phyloP scores from a whole-genome alignment of 805 yeast genomes.

The Grigorovia transvaalensis region DNA sequence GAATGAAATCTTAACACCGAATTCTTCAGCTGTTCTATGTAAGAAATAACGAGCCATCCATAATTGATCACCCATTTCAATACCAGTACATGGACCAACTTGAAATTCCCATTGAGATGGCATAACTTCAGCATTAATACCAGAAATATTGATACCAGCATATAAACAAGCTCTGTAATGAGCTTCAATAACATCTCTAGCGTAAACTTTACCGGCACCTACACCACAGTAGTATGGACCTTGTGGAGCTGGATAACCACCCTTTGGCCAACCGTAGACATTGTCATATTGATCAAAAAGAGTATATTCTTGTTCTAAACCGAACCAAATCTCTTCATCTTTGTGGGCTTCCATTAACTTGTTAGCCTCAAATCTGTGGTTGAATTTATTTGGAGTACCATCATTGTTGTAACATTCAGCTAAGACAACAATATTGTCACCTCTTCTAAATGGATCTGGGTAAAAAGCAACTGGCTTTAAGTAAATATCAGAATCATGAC shows the following conservation, averaged over 20 bases:
- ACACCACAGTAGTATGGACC: constrained; percentile 99
- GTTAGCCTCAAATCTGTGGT: constrained; percentile 96
- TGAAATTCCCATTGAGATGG: constrained; percentile 99
- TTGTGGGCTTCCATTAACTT: constrained; percentile 89
- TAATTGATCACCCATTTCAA: constrained; percentile 92
- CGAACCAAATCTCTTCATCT: constrained; percentile 86
- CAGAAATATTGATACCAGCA: constrained; percentile 84
- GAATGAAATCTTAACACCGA: constrained; percentile 95
- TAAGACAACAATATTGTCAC: constrained; percentile 89
- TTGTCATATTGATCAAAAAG: constrained; percentile 82
- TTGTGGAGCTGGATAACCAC: constrained; percentile 99
- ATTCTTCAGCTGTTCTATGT: constrained; percentile 95
- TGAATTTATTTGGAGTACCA: constrained; percentile 97
- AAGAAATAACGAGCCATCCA: constrained; percentile 93
- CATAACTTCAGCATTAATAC: constrained; percentile 99
- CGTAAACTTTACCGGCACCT: constrained; percentile 95
- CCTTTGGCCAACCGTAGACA: constrained; percentile 98
- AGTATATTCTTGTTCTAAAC: constrained; percentile 98
- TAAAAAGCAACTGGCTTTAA: constrained; percentile 91
- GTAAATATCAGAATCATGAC: constrained; percentile 90
- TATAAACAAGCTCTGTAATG: constrained; percentile 97
- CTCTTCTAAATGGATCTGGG: constrained; percentile 96
- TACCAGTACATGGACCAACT: constrained; percentile 96
- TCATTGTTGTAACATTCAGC: constrained; percentile 98
- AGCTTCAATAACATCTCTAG: constrained; percentile 97